Evolutionary conservation across 768 basidiomycete species (phyloP).

Genomic region (Amanita phalloides): DNA sequence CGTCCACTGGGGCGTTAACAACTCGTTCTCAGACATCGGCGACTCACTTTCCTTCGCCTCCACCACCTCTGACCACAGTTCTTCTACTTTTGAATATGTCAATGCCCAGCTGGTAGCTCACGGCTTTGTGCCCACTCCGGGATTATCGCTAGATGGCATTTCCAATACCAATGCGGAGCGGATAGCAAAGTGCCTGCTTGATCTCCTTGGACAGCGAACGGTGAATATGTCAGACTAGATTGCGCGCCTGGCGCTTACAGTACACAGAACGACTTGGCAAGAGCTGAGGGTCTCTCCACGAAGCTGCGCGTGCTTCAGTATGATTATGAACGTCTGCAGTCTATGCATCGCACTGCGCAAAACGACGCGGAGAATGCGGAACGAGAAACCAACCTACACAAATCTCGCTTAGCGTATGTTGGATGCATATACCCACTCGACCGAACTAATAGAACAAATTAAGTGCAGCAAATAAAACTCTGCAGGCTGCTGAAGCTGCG

Average conservation of each 20-base stretch:
- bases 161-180: constrained; percentile 42
- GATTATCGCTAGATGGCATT: constrained; percentile 59
- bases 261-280: constrained; percentile 55
- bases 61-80: constrained; percentile 23
- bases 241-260: neutral
- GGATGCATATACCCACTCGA: neutral
- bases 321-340: constrained; percentile 65
- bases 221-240: constrained; percentile 30
- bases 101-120: constrained; percentile 78
- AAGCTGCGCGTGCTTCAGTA: constrained; percentile 71
- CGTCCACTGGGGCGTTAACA: constrained; percentile 41
- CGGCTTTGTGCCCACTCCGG: constrained; percentile 57
- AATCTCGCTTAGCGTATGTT: constrained; percentile 62
- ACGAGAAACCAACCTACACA: constrained; percentile 65
- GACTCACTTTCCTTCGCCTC: constrained; percentile 36
- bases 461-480: constrained; percentile 41
- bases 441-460: neutral
- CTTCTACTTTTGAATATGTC: constrained; percentile 66
- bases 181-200: constrained; percentile 64
- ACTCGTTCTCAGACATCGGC: constrained; percentile 30
- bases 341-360: constrained; percentile 47
- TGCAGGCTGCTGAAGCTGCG: constrained; percentile 49
- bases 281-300: constrained; percentile 66
- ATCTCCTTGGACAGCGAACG: constrained; percentile 66
- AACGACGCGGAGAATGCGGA: constrained; percentile 66